Percentiles rank a stretch among this genome's conserved stretches.
phyloP scores from a whole-genome alignment of 1,284 basidiomycete species.

The Hortiboletus rubellus region DNA sequence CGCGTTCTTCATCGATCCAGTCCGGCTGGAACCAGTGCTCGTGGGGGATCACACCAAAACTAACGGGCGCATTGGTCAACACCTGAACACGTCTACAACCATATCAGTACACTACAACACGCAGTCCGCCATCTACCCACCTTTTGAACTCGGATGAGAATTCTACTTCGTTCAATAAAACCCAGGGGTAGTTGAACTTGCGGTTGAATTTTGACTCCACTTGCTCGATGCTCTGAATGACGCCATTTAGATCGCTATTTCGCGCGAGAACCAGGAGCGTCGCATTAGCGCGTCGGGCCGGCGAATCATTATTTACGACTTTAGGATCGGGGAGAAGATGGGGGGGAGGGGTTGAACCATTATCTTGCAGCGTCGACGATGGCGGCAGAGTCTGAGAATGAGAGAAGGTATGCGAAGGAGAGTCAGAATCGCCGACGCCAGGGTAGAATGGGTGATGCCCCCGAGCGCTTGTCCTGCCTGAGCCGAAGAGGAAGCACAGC shows the following conservation, averaged over 20 bases:
- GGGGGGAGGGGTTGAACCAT: conserved; percentile 1
- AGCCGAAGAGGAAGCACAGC: conserved; percentile 26
- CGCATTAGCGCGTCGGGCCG: conserved; percentile 33
- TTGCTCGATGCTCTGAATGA: conserved; percentile 54
- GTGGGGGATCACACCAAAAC: conserved; percentile 70
- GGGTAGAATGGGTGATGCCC: neutral
- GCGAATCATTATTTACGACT: neutral
- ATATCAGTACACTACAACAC: conserved; percentile 16
- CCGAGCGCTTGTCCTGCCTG: conserved; percentile 5
- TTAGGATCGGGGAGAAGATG: conserved; percentile 6
- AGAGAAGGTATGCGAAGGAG: neutral
- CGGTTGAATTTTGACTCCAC: conserved; percentile 64
- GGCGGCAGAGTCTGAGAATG: neutral
- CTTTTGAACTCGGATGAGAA: conserved; percentile 70
- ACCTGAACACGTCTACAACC: conserved; percentile 53
- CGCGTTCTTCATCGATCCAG: conserved; percentile 76
- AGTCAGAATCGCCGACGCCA: neutral
- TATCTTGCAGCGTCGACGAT: neutral
- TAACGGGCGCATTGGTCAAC: conserved; percentile 53
- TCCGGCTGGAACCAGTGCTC: conserved; percentile 82
- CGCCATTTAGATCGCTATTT: conserved; percentile 50
- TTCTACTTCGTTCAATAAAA: conserved; percentile 70
- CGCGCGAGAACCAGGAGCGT: conserved; percentile 35
- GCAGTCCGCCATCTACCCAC: conserved; percentile 32
- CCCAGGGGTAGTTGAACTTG: conserved; percentile 67